Evolutionary conservation across 768 basidiomycete species (phyloP).

Genomic region (Suillus hirtellus): DNA sequence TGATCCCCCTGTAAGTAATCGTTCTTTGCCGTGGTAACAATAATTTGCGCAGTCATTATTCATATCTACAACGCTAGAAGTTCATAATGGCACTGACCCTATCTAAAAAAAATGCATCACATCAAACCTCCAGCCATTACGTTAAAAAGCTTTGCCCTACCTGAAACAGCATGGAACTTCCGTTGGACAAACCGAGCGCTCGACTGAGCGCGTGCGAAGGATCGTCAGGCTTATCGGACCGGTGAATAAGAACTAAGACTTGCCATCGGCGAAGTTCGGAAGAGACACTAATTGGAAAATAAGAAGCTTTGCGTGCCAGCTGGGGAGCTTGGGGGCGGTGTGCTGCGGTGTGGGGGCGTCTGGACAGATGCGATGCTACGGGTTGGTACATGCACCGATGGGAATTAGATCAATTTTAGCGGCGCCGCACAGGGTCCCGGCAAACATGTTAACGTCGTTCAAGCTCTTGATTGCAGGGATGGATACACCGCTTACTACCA

Average conservation of each 20-base stretch:
- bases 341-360: conserved; percentile 3
- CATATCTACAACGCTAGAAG: background rate
- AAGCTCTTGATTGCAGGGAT: conserved; percentile 13
- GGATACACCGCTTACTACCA: conserved; percentile 9
- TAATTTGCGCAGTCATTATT: conserved; percentile 1
- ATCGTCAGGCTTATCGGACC: conserved; percentile 14
- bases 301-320: conserved; percentile 4
- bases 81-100: background rate
- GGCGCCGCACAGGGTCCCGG: conserved; percentile 10
- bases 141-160: background rate
- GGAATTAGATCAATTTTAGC: background rate
- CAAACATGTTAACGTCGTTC: conserved; percentile 9
- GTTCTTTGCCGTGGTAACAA: conserved; percentile 6
- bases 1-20: conserved; percentile 2
- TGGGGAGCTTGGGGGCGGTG: conserved; percentile 2
- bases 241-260: conserved; percentile 2
- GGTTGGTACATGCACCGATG: conserved; percentile 1
- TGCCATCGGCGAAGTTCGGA: conserved; percentile 1
- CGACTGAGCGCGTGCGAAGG: conserved; percentile 4
- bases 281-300: background rate
- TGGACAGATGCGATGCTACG: background rate
- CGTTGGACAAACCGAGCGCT: background rate
- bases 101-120: background rate
- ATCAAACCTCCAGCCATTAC: background rate
- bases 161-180: background rate